These are phyloP conservation scores for Rhamnella rubrinervis DNA, from an alignment of 331 rosid genomes.

Conservation along the genomic window DNA sequence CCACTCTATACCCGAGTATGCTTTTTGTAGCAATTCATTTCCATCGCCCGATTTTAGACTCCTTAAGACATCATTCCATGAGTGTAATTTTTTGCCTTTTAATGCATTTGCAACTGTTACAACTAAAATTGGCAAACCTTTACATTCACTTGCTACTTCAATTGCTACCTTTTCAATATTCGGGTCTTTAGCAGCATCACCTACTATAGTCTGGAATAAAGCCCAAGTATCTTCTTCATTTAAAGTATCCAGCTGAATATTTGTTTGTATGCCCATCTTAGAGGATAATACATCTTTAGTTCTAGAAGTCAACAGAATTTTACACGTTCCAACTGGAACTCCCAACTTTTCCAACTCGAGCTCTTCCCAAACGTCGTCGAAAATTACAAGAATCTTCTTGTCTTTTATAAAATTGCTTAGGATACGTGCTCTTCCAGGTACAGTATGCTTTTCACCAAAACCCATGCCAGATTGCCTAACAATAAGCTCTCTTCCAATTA, in stretches of 20 bases:
- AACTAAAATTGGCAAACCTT: slow-evolving; percentile 29
- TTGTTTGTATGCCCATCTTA: slow-evolving; percentile 1
- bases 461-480: too few relatives aligned
- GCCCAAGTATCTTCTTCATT: slow-evolving; percentile 15
- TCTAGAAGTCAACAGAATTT: slow-evolving; percentile 7
- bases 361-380: slow-evolving; percentile 12
- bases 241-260: not conserved
- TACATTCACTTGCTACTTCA: slow-evolving; percentile 2
- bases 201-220: not conserved
- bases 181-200: not conserved
- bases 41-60: not conserved
- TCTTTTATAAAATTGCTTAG: too few relatives aligned
- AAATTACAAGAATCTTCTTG: not conserved
- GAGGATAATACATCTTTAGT: slow-evolving; percentile 1
- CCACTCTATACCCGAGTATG: not conserved
- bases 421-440: not conserved
- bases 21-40: not conserved
- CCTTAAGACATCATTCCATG: not conserved
- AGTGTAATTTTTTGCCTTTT: not conserved
- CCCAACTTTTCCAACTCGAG: not conserved
- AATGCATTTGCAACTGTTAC: not conserved
- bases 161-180: not conserved
- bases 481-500: not conserved
- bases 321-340: not conserved
- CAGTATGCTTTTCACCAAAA: too few relatives aligned